phyloP scores from a whole-genome alignment of 352 stramenopile species.

The Globisporangium abappressorium region DNA sequence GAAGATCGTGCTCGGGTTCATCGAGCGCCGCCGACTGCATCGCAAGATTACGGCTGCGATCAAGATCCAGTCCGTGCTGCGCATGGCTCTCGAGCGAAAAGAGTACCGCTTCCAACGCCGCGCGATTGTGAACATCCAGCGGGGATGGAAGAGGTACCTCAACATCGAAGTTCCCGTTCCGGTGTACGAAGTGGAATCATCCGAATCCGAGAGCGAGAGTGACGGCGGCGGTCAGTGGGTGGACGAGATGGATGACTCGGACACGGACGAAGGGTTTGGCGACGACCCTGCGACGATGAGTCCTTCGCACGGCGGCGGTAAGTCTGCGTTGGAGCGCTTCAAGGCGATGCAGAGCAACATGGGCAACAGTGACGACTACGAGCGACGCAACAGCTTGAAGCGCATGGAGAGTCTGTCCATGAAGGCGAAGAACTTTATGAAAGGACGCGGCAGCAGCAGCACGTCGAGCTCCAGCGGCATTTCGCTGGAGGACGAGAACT shows the following conservation, averaged over 20 bases:
- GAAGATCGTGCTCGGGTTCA: slow-evolving; percentile 75
- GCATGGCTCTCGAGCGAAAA: slow-evolving; percentile 72
- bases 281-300: slow-evolving; percentile 26
- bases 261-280: slow-evolving; percentile 51
- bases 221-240: slow-evolving; percentile 42
- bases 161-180: slow-evolving; percentile 27
- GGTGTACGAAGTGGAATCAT: slow-evolving; percentile 28
- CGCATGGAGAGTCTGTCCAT: slow-evolving; percentile 73
- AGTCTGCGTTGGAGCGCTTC: slow-evolving; percentile 62
- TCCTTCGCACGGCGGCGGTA: slow-evolving; percentile 22
- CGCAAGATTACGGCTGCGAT: slow-evolving; percentile 69
- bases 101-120: slow-evolving; percentile 72
- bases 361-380: slow-evolving; percentile 22
- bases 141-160: slow-evolving; percentile 56
- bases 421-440: slow-evolving; percentile 73
- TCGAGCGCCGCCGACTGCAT: slow-evolving; percentile 66
- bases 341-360: slow-evolving; percentile 55
- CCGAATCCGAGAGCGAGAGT: slow-evolving; percentile 42
- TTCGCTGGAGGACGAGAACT: slow-evolving; percentile 80
- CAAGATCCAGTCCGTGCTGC: slow-evolving; percentile 76
- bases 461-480: slow-evolving; percentile 63
- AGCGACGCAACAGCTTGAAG: slow-evolving; percentile 53
- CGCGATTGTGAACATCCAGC: slow-evolving; percentile 72
- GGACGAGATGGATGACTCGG: slow-evolving; percentile 43
- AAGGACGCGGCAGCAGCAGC: slow-evolving; percentile 47